A percentile compares a stretch with the other conserved stretches of the same genome.
Conservation (phyloP, 106 monocot species). For the Gastrodia elata region DNA sequence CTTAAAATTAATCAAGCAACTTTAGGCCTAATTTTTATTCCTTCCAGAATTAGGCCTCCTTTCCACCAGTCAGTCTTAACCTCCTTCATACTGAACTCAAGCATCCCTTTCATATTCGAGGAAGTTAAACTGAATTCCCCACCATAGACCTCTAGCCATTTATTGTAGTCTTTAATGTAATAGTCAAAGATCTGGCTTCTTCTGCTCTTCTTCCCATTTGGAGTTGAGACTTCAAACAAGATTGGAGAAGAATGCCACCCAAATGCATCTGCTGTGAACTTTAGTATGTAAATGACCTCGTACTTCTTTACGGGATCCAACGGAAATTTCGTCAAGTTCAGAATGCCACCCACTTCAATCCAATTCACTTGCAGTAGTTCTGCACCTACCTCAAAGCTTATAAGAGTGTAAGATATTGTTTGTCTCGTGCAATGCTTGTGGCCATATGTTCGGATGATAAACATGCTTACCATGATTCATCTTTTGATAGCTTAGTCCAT, state of each 20-base stretch:
- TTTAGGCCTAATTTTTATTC: constrained; percentile 5
- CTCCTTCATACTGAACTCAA: constrained; percentile 11
- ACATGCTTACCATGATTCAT: background rate
- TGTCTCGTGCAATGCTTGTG: background rate
- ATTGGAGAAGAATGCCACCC: constrained; percentile 10
- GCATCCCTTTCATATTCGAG: background rate
- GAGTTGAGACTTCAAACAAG: background rate
- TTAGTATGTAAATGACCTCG: constrained; percentile 8
- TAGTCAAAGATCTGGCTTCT: background rate
- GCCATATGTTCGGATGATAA: background rate
- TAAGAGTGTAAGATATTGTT: background rate
- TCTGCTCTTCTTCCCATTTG: constrained; percentile 6
- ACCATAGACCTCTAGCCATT: constrained; percentile 5
- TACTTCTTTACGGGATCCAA: background rate
- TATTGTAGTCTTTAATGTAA: background rate
- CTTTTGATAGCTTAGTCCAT: too few species aligned
- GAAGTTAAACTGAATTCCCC: constrained; percentile 5
- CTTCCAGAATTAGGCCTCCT: constrained; percentile 6
- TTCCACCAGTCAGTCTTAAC: constrained; percentile 9
- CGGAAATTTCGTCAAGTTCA: background rate
- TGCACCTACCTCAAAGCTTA: constrained; percentile 4
- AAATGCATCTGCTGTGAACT: constrained; percentile 16
- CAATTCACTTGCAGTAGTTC: constrained; percentile 21
- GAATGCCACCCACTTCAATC: background rate
- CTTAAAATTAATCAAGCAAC: background rate